Conservation (phyloP, 352 stramenopile species). For the Pythium brassicae region DNA sequence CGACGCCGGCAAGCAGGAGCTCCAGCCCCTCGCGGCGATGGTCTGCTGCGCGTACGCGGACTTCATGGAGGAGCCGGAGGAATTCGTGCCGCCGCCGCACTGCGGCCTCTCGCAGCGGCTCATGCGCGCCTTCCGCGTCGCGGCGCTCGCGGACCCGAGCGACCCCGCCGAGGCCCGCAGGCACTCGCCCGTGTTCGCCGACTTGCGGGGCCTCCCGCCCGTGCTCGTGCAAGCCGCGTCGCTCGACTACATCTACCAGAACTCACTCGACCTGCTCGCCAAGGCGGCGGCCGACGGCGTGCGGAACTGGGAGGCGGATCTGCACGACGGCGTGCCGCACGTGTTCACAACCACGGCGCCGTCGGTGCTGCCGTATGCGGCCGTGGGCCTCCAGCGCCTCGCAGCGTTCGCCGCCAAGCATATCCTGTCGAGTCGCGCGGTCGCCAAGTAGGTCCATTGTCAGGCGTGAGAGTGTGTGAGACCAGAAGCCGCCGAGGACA, state of each 20-base stretch:
- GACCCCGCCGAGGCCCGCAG: constrained; percentile 1
- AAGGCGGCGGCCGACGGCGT: constrained; percentile 19
- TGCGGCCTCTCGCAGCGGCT: constrained; percentile 14
- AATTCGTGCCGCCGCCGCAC: constrained; percentile 3
- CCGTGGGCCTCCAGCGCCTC: constrained; percentile 34
- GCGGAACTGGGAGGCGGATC: constrained; percentile 22
- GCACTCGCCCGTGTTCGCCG: constrained; percentile 14
- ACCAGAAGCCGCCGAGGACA: neutral
- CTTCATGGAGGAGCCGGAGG: constrained; percentile 2
- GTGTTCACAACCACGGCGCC: constrained; percentile 60
- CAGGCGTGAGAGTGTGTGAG: neutral
- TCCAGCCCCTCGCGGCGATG: constrained; percentile 13
- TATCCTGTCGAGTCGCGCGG: constrained; percentile 3
- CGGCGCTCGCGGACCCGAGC: constrained; percentile 5
- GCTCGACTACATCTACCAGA: constrained; percentile 30
- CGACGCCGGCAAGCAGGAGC: neutral
- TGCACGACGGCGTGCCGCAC: constrained; percentile 53
- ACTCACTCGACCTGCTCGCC: constrained; percentile 18
- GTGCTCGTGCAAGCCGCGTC: constrained; percentile 28
- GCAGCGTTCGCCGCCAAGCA: constrained; percentile 33
- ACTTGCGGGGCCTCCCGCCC: constrained; percentile 28
- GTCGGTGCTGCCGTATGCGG: constrained; percentile 41
- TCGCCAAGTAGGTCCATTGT: neutral
- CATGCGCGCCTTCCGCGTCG: constrained; percentile 1
- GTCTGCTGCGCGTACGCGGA: constrained; percentile 19